Evolutionary conservation across 805 yeast genomes (phyloP), one percentile per base, ranked within the genome.

Genomic region (Starmerella vitae): DNA sequence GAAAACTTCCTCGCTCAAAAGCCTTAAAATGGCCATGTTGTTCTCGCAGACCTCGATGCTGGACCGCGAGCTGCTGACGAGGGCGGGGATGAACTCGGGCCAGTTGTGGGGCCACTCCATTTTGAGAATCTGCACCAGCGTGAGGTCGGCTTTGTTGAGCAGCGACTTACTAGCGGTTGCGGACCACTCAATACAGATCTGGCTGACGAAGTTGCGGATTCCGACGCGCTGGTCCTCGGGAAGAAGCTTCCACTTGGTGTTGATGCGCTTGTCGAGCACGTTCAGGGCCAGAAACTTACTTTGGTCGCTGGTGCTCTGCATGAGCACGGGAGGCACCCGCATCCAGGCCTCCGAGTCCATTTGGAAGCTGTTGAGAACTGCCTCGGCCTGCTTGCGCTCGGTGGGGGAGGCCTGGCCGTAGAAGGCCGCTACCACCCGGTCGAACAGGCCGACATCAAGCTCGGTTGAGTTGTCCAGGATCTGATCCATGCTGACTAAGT

Each of bases 21-120:
- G 67, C 53, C 79, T 80, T 57, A 91, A 69, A 43, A 91, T 86
- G 45, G 77, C 76, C 97, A 91, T 88, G 63, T 91, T 91, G 64
- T 91, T 91, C 61, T 91, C 98, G 65, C 98, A 91, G 37, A 91
- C 95, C 54, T 85, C 88, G 59, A 81, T 74, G 18, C 91, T 78
- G 12, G 88, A 74, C 47, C 83, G 73, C 33, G 93, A 77, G 47
- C 93, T 78, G 44, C 70, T 72, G 34, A 88, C 91, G 41, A 91
- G 72, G 59, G 91, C 98, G 14, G 95, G 94, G 36, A 91, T 80
- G 54, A 91, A 91, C 53, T 78, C 81, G 15, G 97, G 97, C 99
- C 99, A 91, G 59, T 86, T 81, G 51, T 78, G 83, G 25, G 99
- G 99, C 99, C 99, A 91, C 59, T 91, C 99, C 63, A 91, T 97